Evolutionary conservation across 202 grass and related monocot species (phyloP).

Genomic region (Digitaria exilis): DNA sequence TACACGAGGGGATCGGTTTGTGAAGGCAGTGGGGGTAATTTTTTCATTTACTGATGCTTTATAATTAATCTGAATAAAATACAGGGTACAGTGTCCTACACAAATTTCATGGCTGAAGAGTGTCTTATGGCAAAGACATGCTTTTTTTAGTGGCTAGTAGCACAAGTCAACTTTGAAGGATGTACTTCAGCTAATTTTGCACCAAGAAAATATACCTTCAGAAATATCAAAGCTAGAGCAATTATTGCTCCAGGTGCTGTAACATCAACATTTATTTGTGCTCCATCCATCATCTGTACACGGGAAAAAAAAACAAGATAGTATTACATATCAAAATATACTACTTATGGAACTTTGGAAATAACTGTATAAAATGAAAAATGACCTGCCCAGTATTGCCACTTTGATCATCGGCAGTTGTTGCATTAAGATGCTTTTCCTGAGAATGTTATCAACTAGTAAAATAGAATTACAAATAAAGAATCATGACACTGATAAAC

Average conservation of each 20-base stretch:
- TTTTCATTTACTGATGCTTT: no score
- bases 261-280: constrained; percentile 94
- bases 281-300: constrained; percentile 84
- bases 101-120: no score
- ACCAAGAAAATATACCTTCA: constrained; percentile 64
- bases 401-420: constrained; percentile 59
- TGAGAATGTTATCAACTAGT: constrained; percentile 43
- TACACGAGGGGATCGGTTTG: no score
- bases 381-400: constrained; percentile 69
- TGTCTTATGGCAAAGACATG: no score
- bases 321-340: constrained; percentile 35
- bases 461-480: background rate
- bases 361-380: constrained; percentile 21
- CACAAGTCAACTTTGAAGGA: no score
- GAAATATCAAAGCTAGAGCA: constrained; percentile 89
- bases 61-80: no score
- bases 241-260: constrained; percentile 97
- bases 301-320: constrained; percentile 16
- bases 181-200: no score
- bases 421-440: constrained; percentile 60
- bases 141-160: no score
- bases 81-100: no score
- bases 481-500: background rate
- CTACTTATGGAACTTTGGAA: constrained; percentile 27
- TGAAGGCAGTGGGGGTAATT: no score